Evolutionary conservation across 805 yeast genomes (phyloP).

Genomic region (Myxozyma lipomycoides): DNA sequence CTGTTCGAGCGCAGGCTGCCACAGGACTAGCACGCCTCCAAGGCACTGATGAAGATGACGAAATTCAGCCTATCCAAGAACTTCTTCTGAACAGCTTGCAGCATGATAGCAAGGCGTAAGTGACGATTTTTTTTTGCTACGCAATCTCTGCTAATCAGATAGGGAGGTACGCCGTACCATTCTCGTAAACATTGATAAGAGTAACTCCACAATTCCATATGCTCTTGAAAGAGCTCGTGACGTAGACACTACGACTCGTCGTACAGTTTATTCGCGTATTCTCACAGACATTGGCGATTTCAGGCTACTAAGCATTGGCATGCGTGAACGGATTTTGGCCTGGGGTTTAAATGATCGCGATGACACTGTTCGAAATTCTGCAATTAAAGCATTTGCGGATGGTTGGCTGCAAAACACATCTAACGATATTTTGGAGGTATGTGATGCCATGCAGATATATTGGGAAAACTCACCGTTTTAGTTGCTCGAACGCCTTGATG

Average conservation of each 20-base stretch:
- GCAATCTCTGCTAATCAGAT: not conserved
- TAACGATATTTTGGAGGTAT: conserved; percentile 59
- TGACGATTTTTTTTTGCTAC: not conserved
- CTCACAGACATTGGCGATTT: conserved; percentile 65
- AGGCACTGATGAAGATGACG: conserved; percentile 44
- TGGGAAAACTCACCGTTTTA: not conserved
- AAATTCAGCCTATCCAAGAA: conserved; percentile 43
- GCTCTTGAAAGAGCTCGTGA: conserved; percentile 83
- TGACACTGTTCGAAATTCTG: conserved; percentile 63
- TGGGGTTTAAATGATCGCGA: conserved; percentile 93
- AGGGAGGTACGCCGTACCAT: conserved; percentile 88
- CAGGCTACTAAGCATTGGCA: conserved; percentile 48
- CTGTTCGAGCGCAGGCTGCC: conserved; percentile 79
- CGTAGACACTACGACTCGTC: conserved; percentile 63
- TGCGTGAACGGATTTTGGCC: conserved; percentile 62
- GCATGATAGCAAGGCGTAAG: conserved; percentile 61
- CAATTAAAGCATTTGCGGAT: conserved; percentile 61
- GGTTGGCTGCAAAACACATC: conserved; percentile 69
- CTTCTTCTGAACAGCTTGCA: conserved; percentile 52
- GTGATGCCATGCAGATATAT: not conserved
- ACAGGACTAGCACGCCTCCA: conserved; percentile 77
- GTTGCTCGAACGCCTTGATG: conserved; percentile 66
- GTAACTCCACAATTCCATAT: conserved; percentile 49
- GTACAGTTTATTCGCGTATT: conserved; percentile 64
- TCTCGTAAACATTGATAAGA: conserved; percentile 61